Base-by-base conservation (phyloP, 2,329 filamentous ascomycete genomes). In the Cladophialophora yegresii region DNA sequence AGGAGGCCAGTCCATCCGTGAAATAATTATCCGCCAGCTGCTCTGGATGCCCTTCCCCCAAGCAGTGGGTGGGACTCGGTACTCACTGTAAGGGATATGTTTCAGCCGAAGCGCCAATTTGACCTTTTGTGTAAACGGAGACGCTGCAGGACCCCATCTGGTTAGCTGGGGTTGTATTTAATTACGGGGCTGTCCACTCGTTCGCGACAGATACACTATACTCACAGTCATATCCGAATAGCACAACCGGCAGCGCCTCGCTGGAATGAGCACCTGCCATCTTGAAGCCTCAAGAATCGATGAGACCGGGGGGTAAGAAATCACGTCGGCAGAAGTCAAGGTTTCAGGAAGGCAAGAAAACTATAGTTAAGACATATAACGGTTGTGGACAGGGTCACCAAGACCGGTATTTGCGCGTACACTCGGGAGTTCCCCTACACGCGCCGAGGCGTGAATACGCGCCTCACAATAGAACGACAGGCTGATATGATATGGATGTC, bases 161-260 rank as follows among this genome's bases (percentile, higher is more conserved):
- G n/a, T 43, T 20, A 43, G 36, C 36, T 7, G 36, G 13, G 36
- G 4, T n/a, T 43, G 4, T 43, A 6, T 43, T 7, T n/a, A 8
- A n/a, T 7, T n/a, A 8, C 4, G 16, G 36, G 13, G 16, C 5
- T 5, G 8, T n/a, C 7, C 16, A n/a, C 36, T 13, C 7, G 36
- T 43, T 43, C 36, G 10, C 1, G 16, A 6, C 36, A 43, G 16
- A 43, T n/a, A n/a, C n/a, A n/a, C n/a, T n/a, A n/a, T n/a, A 54
- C 66, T 61, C 49, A 68, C 66, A 68, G 50, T 71, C 69, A 62
- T 71, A 71, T 36, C 69, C 69, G 45, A 71, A 71, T n/a, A 71
- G 60, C 32, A 65, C 69, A 23, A 71, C 66, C 1, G 58, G 62
- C 12, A 67, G 55, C 30, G 16, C 58, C 13, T 16, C 20, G 5